Base-by-base conservation (phyloP, 2,329 filamentous ascomycete genomes). In the Colletotrichum sp. region DNA sequence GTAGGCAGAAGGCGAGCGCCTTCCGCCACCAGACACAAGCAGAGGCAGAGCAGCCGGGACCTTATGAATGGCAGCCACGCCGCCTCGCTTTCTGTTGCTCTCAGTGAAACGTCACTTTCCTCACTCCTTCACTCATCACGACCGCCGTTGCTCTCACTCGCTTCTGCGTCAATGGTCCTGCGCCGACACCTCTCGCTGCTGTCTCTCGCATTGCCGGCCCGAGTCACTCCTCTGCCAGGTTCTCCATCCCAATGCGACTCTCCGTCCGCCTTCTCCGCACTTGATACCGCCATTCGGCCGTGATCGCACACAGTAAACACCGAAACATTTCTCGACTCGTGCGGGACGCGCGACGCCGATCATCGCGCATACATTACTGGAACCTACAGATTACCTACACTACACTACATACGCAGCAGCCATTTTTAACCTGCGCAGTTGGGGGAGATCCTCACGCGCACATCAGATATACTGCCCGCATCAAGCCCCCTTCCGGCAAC, bases 281-380 rank as follows among this genome's bases (percentile, higher is more conserved):
- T 18, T 57, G 13, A 32, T 52, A 57, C 36, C 64, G 44, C 52
- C 64, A 65, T 65, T 52, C 34, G 18, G 34, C 60, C 59, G 69
- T 30, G 39, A 65, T 60, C 70, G 57, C 63, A 52, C 49, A 73
- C 70, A 69, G 73, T 74, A 73, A 69, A 69, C 64, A 59, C 64
- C 49, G 64, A 59, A 65, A 69, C 55, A 34, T 52, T 52, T 52
- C 34, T 49, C 26, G n/a, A 49, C 57, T 63, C 55, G 63, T 66
- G 39, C 30, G 21, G 24, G 30, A 34, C 63, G 44, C 70, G 64
- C 70, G 63, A 73, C 65, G 71, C 65, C 74, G 59, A 74, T 69
- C 70, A 57, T 76, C 59, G 34, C 49, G 39, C 26, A 64, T 12
- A 49, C 44, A 52, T 7, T 52, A 21, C 44, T 52, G 44, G 44